Evolutionary conservation across 768 basidiomycete genomes (phyloP), one percentile per base, ranked within the genome.

Genomic region (Paxillus involutus): DNA sequence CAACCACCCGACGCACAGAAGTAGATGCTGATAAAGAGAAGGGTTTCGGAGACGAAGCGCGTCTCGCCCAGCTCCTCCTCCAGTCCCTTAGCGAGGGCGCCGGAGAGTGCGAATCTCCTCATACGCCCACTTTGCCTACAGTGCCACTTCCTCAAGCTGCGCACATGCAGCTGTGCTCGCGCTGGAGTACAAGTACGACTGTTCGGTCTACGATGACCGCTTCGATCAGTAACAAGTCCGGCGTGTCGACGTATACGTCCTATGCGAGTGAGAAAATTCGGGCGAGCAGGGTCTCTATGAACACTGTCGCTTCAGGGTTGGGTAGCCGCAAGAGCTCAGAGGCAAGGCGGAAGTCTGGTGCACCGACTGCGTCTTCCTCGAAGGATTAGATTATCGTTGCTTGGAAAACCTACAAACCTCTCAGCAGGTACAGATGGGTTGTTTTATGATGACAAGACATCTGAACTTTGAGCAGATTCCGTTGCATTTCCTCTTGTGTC

Each of bases 171-270:
- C 60, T 57, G 45, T 47, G 4, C 17, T 70, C 69, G 13, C 57
- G 71, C 30, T 70, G 69, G 69, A 70, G 69, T 51, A 55, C 66
- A n/a, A 63, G 68, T 37, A 71, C 69, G 10, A 66, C 68, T 5
- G 54, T 64, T 36, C 64, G 49, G 49, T 70, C 69, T 29, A 17
- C 60, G 40, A 48, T 55, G 39, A 68, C 65, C n/a, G 56, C 53
- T 44, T 66, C 65, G 6, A 47, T 63, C 6, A 68, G 65, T 50
- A 66, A 66, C 16, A 53, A 53, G 50, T 67, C 65, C 1, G 65
- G 61, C 29, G 44, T 63, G 46, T 67, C 65, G 19, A 68, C 65
- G 14, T 66, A 68, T 24, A 61, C 64, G 26, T 66, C 66, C 21
- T 68, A 63, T 45, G 59, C 59, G 21, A 68, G 63, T 43, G 65